These are phyloP conservation scores for Penicillium samsonianum DNA, from an alignment of 495 filamentous ascomycete species.

Conservation along the genomic window DNA sequence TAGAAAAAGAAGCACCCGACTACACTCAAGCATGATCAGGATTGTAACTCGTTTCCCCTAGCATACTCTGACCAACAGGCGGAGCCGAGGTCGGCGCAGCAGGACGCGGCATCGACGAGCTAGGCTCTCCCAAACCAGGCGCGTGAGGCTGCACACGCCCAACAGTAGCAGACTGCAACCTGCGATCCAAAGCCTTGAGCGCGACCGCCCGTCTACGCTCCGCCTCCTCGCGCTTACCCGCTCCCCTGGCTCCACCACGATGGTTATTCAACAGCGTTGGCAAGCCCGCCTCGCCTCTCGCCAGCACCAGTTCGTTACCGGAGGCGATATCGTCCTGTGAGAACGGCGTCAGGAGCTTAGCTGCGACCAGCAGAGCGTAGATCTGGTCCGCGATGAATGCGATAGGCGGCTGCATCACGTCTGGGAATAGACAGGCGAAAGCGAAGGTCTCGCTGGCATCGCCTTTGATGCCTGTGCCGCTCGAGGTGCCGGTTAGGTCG, in stretches of 20 bases:
- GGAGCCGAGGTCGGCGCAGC: constrained; percentile 36
- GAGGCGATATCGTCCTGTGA: constrained; percentile 81
- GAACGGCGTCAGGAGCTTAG: constrained; percentile 82
- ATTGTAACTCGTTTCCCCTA: constrained; percentile 69
- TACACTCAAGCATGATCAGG: constrained; percentile 58
- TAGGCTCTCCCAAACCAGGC: constrained; percentile 30
- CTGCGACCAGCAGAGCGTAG: constrained; percentile 69
- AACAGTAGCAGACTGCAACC: constrained; percentile 78
- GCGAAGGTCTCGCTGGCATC: constrained; percentile 96
- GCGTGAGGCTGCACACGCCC: constrained; percentile 37
- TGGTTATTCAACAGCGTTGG: constrained; percentile 57
- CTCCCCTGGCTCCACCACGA: constrained; percentile 42
- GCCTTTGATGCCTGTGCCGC: constrained; percentile 60
- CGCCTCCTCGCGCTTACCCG: constrained; percentile 77
- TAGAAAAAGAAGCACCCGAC: not conserved
- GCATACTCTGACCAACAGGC: constrained; percentile 46
- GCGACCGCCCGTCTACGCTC: constrained; percentile 88
- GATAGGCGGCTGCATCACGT: constrained; percentile 75
- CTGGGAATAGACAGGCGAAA: constrained; percentile 94
- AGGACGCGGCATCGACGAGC: constrained; percentile 43
- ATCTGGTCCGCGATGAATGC: constrained; percentile 70
- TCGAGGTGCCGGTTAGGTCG: constrained; percentile 54
- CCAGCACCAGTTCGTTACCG: constrained; percentile 70
- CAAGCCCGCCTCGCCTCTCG: constrained; percentile 65
- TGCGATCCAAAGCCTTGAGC: constrained; percentile 87